Evolutionary conservation across 2,329 filamentous ascomycete genomes (phyloP).

Genomic region (Phoma sp.): DNA sequence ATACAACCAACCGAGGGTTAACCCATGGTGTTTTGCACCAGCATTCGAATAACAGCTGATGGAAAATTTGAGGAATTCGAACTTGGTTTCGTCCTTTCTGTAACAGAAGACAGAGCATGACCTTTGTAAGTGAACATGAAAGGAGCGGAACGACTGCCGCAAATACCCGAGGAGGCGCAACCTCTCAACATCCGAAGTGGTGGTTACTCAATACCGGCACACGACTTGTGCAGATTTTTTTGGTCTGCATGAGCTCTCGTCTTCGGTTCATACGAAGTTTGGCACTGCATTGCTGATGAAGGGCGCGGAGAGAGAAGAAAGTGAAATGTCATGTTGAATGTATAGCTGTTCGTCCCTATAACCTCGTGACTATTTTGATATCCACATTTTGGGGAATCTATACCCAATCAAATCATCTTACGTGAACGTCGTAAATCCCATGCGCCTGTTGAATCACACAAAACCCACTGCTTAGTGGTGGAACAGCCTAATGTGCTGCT

Average conservation of each 20-base stretch:
- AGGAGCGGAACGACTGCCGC: not conserved
- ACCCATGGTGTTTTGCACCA: not conserved
- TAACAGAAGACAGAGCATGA: not conserved
- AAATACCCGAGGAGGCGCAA: slow-evolving; percentile 4
- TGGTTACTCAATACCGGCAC: not conserved
- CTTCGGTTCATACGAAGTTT: not conserved
- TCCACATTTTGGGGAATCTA: slow-evolving; percentile 13
- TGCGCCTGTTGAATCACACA: slow-evolving; percentile 16
- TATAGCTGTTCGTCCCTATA: slow-evolving; percentile 8
- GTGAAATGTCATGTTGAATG: slow-evolving; percentile 14
- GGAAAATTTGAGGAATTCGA: not conserved
- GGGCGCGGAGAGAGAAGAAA: not conserved
- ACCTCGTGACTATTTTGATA: slow-evolving; percentile 9
- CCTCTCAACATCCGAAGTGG: slow-evolving; percentile 1
- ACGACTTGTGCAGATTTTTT: not conserved
- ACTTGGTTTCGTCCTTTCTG: not conserved
- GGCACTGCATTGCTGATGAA: not conserved
- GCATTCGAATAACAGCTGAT: not conserved
- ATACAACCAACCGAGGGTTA: not conserved
- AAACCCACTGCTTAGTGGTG: slow-evolving; percentile 71
- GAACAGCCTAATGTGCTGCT: slow-evolving; percentile 93
- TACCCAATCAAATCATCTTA: slow-evolving; percentile 13
- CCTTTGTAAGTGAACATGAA: not conserved
- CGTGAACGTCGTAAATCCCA: slow-evolving; percentile 18
- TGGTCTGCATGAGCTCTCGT: not conserved